Evolutionary conservation across 177 flowering plant genomes (phyloP).

Genomic region (Vitis hybrid): DNA sequence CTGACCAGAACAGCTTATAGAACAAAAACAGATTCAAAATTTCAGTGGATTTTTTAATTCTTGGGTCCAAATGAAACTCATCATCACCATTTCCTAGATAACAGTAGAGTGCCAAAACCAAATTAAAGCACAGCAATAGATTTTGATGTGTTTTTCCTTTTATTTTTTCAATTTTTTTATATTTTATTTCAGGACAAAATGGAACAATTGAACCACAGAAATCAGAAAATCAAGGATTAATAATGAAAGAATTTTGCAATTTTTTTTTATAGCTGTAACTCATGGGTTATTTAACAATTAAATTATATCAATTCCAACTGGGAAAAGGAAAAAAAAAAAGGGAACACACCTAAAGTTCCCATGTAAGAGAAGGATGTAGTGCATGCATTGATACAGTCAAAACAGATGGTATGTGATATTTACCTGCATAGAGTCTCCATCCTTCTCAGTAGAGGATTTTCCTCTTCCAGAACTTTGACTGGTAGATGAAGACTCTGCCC

Average conservation of each 20-base stretch:
- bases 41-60: too few relatives aligned
- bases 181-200: background rate
- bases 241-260: background rate
- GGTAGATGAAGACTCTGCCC: conserved; percentile 46
- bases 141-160: too few relatives aligned
- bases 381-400: background rate
- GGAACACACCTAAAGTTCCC: too few relatives aligned
- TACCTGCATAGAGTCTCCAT: conserved; percentile 97
- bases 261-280: background rate
- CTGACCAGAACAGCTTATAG: too few relatives aligned
- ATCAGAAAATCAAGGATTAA: background rate
- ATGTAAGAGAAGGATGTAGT: background rate
- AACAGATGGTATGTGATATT: background rate
- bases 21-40: too few relatives aligned
- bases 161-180: background rate
- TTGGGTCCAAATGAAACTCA: too few relatives aligned
- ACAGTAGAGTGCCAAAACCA: too few relatives aligned
- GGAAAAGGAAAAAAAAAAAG: too few relatives aligned
- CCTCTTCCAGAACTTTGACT: conserved; percentile 52
- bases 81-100: too few relatives aligned
- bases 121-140: too few relatives aligned
- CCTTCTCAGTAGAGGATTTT: conserved; percentile 65
- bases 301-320: too few relatives aligned
- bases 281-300: too few relatives aligned
- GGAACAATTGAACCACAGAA: background rate